Conservation (phyloP, 371 early-diverging fungal species). For the Mortierella sp. region DNA sequence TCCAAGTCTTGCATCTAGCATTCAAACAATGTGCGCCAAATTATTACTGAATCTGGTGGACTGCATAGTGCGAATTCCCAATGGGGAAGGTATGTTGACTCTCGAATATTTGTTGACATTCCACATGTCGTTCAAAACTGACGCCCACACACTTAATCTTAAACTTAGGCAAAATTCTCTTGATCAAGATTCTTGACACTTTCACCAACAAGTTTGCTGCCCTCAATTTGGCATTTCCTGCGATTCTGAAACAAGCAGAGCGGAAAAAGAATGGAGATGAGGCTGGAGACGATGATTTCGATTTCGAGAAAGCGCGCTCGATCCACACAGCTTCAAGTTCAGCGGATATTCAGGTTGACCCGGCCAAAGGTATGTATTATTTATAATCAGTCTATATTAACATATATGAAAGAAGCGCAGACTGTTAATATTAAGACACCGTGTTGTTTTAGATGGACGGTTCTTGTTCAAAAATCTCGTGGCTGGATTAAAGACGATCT, state of each 20-base stretch:
- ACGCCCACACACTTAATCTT: background rate
- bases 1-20: constrained; percentile 84
- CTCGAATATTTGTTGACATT: background rate
- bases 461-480: constrained; percentile 90
- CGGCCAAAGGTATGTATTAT: constrained; percentile 73
- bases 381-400: background rate
- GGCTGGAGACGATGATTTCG: constrained; percentile 72
- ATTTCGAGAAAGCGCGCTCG: constrained; percentile 85
- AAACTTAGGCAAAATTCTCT: constrained; percentile 75
- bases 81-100: constrained; percentile 59
- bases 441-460: constrained; percentile 64
- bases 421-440: background rate
- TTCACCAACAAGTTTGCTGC: constrained; percentile 85
- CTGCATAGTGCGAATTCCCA: constrained; percentile 79
- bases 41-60: constrained; percentile 93
- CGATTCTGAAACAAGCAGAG: constrained; percentile 63
- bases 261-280: constrained; percentile 43
- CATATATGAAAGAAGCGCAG: background rate
- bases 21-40: constrained; percentile 97
- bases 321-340: constrained; percentile 77
- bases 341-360: constrained; percentile 76
- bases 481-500: constrained; percentile 85
- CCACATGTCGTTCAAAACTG: background rate
- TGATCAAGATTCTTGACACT: constrained; percentile 88
- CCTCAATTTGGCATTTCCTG: constrained; percentile 71